phyloP scores from a whole-genome alignment of 305 asterid species.

The Stenogyne calaminthoides region DNA sequence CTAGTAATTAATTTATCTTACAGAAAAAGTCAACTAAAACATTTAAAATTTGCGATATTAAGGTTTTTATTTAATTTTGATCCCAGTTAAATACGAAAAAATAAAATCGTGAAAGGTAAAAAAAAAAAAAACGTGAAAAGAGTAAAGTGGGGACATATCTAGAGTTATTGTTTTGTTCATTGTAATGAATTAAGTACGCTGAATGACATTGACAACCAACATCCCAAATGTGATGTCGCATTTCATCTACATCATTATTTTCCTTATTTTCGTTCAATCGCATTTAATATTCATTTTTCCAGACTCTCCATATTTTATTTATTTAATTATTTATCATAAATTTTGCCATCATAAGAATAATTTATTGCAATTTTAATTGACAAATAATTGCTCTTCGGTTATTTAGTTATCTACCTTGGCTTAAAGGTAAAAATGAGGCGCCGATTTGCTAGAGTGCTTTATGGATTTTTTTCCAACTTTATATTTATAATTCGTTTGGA shows the following conservation, averaged over 20 bases:
- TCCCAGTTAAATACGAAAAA: too few relatives aligned
- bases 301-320: background rate
- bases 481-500: too few relatives aligned
- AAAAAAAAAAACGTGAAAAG: too few relatives aligned
- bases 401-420: too few relatives aligned
- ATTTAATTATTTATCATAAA: background rate
- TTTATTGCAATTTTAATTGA: too few relatives aligned
- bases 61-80: too few relatives aligned
- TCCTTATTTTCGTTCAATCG: background rate
- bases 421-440: background rate
- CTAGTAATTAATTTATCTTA: too few relatives aligned
- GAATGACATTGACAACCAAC: background rate
- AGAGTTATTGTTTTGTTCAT: background rate
- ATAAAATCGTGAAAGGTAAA: too few relatives aligned
- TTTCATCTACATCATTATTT: background rate
- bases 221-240: conserved; percentile 1
- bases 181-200: background rate
- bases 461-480: too few relatives aligned
- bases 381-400: too few relatives aligned
- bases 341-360: background rate
- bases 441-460: background rate
- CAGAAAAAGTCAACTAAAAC: too few relatives aligned
- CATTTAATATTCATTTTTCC: background rate
- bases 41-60: too few relatives aligned
- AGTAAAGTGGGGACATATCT: background rate